Conservation (phyloP, 1,284 basidiomycete species). For the Dichomitus squalens region DNA sequence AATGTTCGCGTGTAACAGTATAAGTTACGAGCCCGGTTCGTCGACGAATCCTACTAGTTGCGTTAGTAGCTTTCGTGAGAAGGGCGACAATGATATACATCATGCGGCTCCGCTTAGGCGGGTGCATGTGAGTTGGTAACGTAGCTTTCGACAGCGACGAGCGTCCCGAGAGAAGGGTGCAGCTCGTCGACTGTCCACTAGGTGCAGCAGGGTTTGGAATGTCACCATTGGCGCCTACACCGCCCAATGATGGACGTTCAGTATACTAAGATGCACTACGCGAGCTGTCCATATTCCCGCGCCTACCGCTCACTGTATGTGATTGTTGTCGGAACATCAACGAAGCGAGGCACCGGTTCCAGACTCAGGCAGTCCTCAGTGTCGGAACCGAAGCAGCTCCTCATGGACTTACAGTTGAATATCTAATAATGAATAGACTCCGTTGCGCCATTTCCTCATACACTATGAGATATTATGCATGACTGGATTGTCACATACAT, state of each 20-base stretch:
- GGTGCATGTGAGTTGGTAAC: background rate
- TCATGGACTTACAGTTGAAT: too few species aligned
- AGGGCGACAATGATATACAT: background rate
- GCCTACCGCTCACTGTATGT: background rate
- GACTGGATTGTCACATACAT: too few species aligned
- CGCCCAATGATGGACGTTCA: conserved; percentile 6
- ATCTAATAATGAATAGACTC: too few species aligned
- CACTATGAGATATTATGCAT: too few species aligned
- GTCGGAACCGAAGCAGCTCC: too few species aligned
- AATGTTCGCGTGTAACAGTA: background rate
- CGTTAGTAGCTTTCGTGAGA: conserved; percentile 12
- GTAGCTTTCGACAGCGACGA: background rate
- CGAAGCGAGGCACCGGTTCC: background rate
- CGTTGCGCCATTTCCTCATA: too few species aligned
- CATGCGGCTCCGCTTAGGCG: conserved; percentile 6
- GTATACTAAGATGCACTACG: conserved; percentile 8
- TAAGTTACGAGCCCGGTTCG: too few species aligned
- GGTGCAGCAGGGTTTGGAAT: background rate
- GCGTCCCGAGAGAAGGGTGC: background rate
- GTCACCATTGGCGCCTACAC: background rate
- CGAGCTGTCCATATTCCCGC: background rate
- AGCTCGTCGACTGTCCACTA: background rate
- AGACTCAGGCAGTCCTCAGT: too few species aligned
- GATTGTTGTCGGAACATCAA: background rate
- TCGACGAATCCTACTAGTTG: conserved; percentile 8